These are phyloP conservation scores for Podospora sp. DNA, from an alignment of 495 filamentous ascomycete species.

Conservation along the genomic window DNA sequence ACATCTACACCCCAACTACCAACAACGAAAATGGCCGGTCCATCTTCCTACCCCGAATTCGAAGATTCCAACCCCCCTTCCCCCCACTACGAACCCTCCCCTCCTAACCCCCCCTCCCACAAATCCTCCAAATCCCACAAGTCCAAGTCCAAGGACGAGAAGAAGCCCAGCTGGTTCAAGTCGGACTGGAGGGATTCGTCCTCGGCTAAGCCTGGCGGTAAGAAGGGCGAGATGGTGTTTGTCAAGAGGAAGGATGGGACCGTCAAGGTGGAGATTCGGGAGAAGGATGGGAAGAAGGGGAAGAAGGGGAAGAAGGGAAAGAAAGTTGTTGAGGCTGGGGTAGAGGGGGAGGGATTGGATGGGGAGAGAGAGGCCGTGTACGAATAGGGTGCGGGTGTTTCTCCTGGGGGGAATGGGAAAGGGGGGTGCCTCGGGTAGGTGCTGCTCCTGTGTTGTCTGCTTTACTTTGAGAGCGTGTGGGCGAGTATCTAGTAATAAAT, in stretches of 20 bases:
- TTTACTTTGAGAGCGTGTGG: too few species aligned
- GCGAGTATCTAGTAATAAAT: background rate
- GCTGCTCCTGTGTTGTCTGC: too few species aligned
- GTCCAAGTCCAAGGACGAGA: slow-evolving; percentile 4
- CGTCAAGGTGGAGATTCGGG: background rate
- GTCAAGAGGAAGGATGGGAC: background rate
- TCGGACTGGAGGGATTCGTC: background rate
- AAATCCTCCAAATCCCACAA: background rate
- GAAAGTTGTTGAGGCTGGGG: too few species aligned
- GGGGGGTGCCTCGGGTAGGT: too few species aligned
- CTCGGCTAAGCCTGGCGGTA: background rate
- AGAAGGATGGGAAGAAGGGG: background rate
- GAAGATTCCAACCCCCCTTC: background rate
- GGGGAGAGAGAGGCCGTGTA: too few species aligned
- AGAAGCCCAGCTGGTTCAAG: background rate
- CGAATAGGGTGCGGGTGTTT: too few species aligned
- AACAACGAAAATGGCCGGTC: background rate
- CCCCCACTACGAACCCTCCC: background rate
- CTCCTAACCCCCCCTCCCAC: background rate
- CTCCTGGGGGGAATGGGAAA: background rate
- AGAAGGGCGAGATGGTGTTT: background rate
- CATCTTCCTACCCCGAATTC: background rate
- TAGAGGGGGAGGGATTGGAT: too few species aligned
- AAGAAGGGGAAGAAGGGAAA: background rate
- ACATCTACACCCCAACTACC: background rate